Base-by-base conservation (phyloP, 73 alveolate species). In the Symbiodinium pilosum region DNA sequence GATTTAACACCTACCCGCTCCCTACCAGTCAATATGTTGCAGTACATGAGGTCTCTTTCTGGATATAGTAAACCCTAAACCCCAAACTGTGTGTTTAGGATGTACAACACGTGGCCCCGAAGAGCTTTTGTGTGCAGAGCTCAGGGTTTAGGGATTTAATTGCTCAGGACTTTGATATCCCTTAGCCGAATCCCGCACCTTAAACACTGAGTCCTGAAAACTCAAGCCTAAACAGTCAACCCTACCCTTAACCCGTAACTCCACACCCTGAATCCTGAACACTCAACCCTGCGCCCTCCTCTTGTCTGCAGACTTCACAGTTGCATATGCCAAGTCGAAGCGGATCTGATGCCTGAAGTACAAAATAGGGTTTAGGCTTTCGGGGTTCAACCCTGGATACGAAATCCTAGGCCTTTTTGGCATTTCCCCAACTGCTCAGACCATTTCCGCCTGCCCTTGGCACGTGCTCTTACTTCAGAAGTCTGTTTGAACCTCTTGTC, bases 291-390 rank as follows among this genome's bases (percentile, higher is more conserved):
- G 41, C 21, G n/a, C n/a, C 77, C 44, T 14, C 85, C 85, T 73
- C 85, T n/a, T 36, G 85, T n/a, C 41, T 11, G 85, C 85, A 28
- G 41, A 7, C 85, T 73, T 73, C 85, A 73, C 97, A 16, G 97
- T 59, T 9, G 97, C 97, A 14, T 91, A 91, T 39, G 97, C 97
- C 81, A 91, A 54, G 40, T 91, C 97, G 40, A 91, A 91, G 54
- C 77, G 97, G 77, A 91, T n/a, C 87, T 91, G 97, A 38, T 91
- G 97, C 28, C 97, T 32, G 59, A 47, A 47, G 59, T 14, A 6
- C 59, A 47, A 47, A 47, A 47, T 14, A 26, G 36, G 77, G 77
- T 36, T 64, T 21, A 12, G 77, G 77, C 16, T 64, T 64, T 16
- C 1, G 36, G 77, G 41, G 0, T 64, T 54, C 28, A n/a, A n/a